Evolutionary conservation across 2,329 filamentous ascomycete genomes (phyloP).

Genomic region (Cercospora beticola): DNA sequence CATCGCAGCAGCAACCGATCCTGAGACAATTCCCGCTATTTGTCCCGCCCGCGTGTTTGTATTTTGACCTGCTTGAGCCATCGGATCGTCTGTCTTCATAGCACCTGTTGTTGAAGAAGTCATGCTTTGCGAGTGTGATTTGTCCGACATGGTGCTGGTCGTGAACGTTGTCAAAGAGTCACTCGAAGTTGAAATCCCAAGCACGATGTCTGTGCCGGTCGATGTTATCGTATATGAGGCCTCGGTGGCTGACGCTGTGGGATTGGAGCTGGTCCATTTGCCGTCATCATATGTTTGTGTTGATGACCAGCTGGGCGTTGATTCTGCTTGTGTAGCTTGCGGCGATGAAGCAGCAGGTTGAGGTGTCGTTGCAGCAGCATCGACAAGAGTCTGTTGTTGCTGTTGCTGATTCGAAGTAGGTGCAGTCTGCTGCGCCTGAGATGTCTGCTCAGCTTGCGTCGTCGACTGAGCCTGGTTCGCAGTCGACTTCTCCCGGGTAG

Average conservation of each 20-base stretch:
- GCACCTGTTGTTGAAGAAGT: background rate
- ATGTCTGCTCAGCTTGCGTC: background rate
- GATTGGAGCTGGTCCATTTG: background rate
- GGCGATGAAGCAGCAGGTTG: background rate
- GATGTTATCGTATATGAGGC: background rate
- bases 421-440: background rate
- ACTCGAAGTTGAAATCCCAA: background rate
- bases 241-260: background rate
- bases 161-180: background rate
- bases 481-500: background rate
- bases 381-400: background rate
- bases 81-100: background rate
- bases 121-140: background rate
- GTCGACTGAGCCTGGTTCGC: background rate
- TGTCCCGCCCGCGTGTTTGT: constrained; percentile 4
- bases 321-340: background rate
- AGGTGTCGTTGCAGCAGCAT: background rate
- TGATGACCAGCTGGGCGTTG: background rate
- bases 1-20: constrained; percentile 1
- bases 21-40: background rate
- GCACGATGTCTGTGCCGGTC: background rate
- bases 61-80: background rate
- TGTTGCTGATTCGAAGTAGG: background rate
- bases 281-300: background rate
- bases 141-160: background rate